These are phyloP conservation scores for Prunus mongolica DNA, from an alignment of 306 rosid species.

Conservation along the genomic window DNA sequence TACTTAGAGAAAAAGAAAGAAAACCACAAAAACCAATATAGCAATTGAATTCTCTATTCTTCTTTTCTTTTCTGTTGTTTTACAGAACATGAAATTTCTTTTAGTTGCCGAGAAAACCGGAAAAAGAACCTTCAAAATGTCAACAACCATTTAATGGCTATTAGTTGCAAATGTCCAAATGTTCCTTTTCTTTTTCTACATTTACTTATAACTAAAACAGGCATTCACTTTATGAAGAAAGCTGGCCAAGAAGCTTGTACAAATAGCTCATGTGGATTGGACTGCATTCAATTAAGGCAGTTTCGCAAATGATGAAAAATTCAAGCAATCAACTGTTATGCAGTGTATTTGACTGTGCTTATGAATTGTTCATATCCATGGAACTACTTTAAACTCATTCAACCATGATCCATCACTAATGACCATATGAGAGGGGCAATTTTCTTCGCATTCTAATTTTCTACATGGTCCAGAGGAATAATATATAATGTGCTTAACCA, in stretches of 20 bases:
- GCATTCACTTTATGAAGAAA: neutral
- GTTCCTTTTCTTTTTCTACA: too few species aligned
- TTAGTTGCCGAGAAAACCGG: neutral
- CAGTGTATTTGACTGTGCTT: too few species aligned
- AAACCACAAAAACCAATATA: neutral
- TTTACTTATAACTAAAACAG: constrained; percentile 7
- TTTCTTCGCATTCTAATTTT: too few species aligned
- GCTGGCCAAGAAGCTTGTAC: neutral
- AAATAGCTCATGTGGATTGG: neutral
- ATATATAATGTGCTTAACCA: too few species aligned
- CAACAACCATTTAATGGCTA: neutral
- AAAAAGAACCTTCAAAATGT: neutral
- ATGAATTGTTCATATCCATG: too few species aligned
- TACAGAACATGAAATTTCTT: neutral
- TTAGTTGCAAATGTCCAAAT: too few species aligned
- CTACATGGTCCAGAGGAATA: too few species aligned
- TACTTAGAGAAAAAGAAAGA: neutral
- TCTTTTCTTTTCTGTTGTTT: neutral
- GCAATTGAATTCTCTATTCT: neutral
- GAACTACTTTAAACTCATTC: too few species aligned
- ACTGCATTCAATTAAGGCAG: neutral
- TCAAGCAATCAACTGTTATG: too few species aligned
- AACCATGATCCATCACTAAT: too few species aligned
- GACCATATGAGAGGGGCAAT: too few species aligned
- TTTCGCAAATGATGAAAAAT: neutral